Base-by-base conservation (phyloP, 2,329 filamentous ascomycete species). In the Diaporthe sp. region DNA sequence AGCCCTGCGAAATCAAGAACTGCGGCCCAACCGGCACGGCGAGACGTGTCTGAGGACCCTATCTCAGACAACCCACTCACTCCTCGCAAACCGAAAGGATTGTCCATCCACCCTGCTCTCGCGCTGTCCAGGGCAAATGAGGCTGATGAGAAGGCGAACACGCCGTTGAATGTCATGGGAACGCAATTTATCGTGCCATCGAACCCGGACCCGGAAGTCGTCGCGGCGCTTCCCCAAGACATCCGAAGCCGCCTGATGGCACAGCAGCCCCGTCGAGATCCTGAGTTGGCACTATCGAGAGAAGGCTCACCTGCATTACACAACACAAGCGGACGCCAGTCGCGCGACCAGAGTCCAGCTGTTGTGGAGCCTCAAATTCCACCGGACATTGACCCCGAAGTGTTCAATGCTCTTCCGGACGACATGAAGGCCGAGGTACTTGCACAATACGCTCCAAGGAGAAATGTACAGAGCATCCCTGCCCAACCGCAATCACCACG, bases 151-250 rank as follows among this genome's bases (percentile, higher is more conserved):
- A 86, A 91, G 84, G 86, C 93, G 31, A 93, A 89, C 77, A 91
- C 90, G 9, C 92, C 92, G 1, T 86, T 98, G 31, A 98, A 98
- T 80, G 90, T 95, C 4, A 88, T 92, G 4, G 95, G 96, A 2
- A 98, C 96, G 0, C 97, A 99, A 80, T 99, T 99, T 80, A 91
- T 98, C 62, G 88, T 99, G 79, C 97, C 97, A 0, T 90, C 90
- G 1, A 94, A 98, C 79, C 90, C 94, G 2, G 97, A 99, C 81
- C 92, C 93, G 0, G 87, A 89, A n/a, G 93, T 98, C 0, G 84
- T 98, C 4, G 94, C 94, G 1, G 95, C 97, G 80, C 88, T 99
- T 4, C 96, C 96, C 0, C 88, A 88, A 44, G 95, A 98, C 81
- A 98, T 98, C 77, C 90, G 95, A 76, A 92, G 91, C 44, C 94